Percentiles rank a stretch among this genome's conserved stretches.
Evolutionary conservation across 306 rosid species (phyloP).

Genomic region (Mimosa bimucronata): DNA sequence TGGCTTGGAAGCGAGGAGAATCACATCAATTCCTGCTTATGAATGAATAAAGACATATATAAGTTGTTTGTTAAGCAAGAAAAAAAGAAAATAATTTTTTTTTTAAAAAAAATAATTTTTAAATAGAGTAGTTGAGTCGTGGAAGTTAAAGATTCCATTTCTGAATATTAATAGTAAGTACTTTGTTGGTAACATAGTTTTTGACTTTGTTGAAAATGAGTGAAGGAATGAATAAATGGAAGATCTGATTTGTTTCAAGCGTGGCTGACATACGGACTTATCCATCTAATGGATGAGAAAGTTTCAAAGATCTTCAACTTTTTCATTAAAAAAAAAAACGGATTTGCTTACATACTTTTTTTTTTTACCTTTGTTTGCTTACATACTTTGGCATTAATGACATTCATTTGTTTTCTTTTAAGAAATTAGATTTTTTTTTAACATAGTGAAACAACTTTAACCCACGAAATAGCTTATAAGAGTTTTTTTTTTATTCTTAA

Average conservation of each 20-base stretch:
- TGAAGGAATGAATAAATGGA: slow-evolving; percentile 7
- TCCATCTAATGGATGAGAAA: neutral
- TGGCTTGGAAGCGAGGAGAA: slow-evolving; percentile 42
- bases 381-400: neutral
- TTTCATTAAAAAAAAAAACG: neutral
- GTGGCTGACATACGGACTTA: neutral
- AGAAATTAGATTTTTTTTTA: neutral
- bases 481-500: too few relatives aligned
- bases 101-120: neutral
- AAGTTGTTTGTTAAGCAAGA: neutral
- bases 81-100: neutral
- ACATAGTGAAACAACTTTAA: too few relatives aligned
- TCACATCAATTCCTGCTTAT: slow-evolving; percentile 39
- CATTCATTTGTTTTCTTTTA: neutral
- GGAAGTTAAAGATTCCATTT: neutral
- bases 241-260: neutral
- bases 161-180: neutral
- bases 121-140: neutral
- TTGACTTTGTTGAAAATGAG: neutral
- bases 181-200: neutral
- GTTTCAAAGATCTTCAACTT: neutral
- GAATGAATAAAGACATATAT: neutral
- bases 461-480: too few relatives aligned
- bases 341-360: neutral
- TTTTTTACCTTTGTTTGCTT: neutral